Evolutionary conservation across 2,329 filamentous ascomycete genomes (phyloP).

Genomic region (Paecilomyces formosus): DNA sequence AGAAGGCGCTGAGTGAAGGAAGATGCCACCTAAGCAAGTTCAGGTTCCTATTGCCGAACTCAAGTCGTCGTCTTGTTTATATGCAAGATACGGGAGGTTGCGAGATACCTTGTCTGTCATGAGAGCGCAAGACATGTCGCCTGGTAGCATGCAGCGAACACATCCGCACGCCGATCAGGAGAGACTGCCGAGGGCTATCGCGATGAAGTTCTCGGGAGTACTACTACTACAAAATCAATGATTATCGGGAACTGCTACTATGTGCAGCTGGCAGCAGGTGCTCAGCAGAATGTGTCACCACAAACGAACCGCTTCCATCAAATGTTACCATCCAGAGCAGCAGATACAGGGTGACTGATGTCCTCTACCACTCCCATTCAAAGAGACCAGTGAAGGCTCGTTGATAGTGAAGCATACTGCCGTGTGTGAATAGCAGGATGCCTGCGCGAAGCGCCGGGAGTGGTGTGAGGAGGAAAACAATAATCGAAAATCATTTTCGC

Average conservation of each 20-base stretch:
- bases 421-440: constrained; percentile 22
- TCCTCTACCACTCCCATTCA: constrained; percentile 55
- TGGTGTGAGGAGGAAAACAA: constrained; percentile 23
- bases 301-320: constrained; percentile 79
- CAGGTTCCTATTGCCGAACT: not conserved
- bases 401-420: constrained; percentile 21
- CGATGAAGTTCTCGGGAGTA: not conserved
- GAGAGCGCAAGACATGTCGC: not conserved
- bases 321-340: constrained; percentile 65
- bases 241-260: not conserved
- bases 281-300: constrained; percentile 55
- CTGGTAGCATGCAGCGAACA: not conserved
- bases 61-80: not conserved
- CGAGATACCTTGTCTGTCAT: not conserved
- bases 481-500: constrained; percentile 2
- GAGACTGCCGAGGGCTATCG: not conserved
- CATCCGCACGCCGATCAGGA: not conserved
- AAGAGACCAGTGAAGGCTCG: constrained; percentile 32
- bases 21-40: not conserved
- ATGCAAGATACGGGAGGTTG: not conserved
- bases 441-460: constrained; percentile 35
- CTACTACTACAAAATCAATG: not conserved
- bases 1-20: constrained; percentile 40
- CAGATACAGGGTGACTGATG: constrained; percentile 71
- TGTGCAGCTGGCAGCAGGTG: constrained; percentile 5